Percentiles rank a stretch among this genome's conserved stretches.
Conservation (phyloP, 805 yeast species). For the Suhomyces canberraensis region DNA sequence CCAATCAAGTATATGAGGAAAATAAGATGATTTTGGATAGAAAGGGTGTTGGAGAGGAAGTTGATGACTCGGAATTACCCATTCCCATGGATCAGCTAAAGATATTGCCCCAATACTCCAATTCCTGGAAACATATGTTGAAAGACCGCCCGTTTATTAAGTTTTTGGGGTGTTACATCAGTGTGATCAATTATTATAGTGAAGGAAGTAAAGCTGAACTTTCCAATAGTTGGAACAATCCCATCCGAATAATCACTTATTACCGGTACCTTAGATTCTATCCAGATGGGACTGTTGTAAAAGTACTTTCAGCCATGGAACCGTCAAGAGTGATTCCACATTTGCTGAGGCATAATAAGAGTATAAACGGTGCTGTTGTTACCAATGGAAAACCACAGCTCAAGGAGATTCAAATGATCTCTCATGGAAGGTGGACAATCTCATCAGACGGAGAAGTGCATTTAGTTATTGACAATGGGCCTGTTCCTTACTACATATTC, state of each 20-base stretch:
- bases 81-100: conserved; percentile 30
- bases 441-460: conserved; percentile 48
- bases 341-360: conserved; percentile 34
- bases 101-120: conserved; percentile 27
- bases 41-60: conserved; percentile 35
- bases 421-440: conserved; percentile 57
- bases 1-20: conserved; percentile 51
- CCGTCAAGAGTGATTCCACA: conserved; percentile 66
- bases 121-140: conserved; percentile 50
- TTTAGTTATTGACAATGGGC: conserved; percentile 53
- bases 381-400: conserved; percentile 14
- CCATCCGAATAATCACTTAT: conserved; percentile 81
- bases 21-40: conserved; percentile 37
- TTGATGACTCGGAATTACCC: conserved; percentile 26
- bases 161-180: conserved; percentile 79
- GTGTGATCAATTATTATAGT: conserved; percentile 78
- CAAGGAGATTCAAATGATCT: conserved; percentile 31
- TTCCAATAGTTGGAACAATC: conserved; percentile 65
- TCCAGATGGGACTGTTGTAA: conserved; percentile 71
- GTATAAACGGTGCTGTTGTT: conserved; percentile 17
- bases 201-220: conserved; percentile 75
- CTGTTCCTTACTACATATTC: conserved; percentile 59
- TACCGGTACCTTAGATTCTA: conserved; percentile 81
- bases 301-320: conserved; percentile 67
- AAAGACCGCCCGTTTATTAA: conserved; percentile 71